Base-by-base conservation (phyloP, 768 basidiomycete genomes). In the Candolleomyces efflorescens region DNA sequence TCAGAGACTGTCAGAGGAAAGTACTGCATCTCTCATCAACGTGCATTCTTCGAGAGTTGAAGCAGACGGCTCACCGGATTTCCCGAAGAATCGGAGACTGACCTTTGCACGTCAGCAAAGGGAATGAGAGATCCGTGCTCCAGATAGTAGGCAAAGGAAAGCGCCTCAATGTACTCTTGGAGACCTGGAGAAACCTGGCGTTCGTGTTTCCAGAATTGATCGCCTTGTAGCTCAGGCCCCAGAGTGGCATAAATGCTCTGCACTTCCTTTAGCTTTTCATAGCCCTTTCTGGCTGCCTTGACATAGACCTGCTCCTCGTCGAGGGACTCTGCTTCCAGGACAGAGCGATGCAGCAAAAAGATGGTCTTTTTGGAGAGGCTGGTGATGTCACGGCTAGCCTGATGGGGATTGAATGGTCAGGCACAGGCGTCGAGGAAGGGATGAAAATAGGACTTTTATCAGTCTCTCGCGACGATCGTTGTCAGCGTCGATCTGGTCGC, bases 91-190 rank as follows among this genome's bases (percentile, higher is more conserved):
- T 87, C 85, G 26, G 75, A 79, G 37, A 97, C 71, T 0, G 84
- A 77, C 13, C 73, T 62, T 65, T 93, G 89, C 17, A 91, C 88
- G 62, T 87, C 78, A 22, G 76, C 67, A 62, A 82, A 89, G 3
- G 86, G 78, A 55, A 97, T 82, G 55, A 97, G 74, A 2, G 79
- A 70, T 32, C 81, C 78, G 62, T 86, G 75, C 58, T 90, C 83
- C 51, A 96, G 80, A 67, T 90, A 98, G 70, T 94, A 83, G 0
- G 90, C 81, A 68, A 98, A 94, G 64, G 92, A 89, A 56, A 94
- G 74, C 1, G 91, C 94, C 70, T 98, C 97, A 61, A 98, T 92
- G 72, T 94, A 98, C 73, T 98, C 97, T 70, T 98, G 94, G 26
- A 98, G 72, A 3, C 95, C 86, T 1, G 88, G 84, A 5, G 89